Percentiles rank a stretch among this genome's conserved stretches.
phyloP scores from a whole-genome alignment of 495 filamentous ascomycete genomes.

The Aspergillus olivimuriae region DNA sequence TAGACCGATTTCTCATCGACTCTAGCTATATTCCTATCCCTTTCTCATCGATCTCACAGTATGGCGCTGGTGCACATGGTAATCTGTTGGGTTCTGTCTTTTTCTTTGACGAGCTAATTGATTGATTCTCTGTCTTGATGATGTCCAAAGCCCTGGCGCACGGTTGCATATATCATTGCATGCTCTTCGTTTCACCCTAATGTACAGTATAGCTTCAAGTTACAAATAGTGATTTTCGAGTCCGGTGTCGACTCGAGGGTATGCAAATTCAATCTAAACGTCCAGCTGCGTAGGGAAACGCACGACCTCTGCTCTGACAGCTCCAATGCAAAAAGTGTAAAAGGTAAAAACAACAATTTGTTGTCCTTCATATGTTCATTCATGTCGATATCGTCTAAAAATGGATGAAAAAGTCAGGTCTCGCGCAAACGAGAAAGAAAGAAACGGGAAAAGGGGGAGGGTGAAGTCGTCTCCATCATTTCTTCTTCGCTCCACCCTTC shows the following conservation, averaged over 20 bases:
- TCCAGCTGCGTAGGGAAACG: no score
- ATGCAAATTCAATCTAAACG: no score
- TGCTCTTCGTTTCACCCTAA: conserved; percentile 11
- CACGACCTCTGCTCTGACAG: no score
- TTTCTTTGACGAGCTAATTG: not conserved
- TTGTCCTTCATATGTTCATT: not conserved
- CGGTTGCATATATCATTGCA: conserved; percentile 12
- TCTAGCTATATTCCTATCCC: not conserved
- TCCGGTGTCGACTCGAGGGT: not conserved
- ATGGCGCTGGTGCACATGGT: conserved; percentile 5
- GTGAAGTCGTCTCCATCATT: no score
- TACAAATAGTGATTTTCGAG: not conserved
- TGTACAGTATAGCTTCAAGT: not conserved
- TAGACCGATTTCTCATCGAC: not conserved
- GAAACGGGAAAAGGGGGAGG: not conserved
- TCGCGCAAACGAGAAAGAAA: not conserved
- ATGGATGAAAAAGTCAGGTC: not conserved
- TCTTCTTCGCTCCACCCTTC: conserved; percentile 33
- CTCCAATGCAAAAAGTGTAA: no score
- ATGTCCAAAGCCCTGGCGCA: conserved; percentile 9
- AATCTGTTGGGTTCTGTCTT: not conserved
- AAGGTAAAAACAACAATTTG: no score
- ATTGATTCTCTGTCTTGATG: not conserved
- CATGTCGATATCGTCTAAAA: not conserved
- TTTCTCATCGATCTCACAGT: not conserved